Evolutionary conservation across 345 rosid genomes (phyloP).

Genomic region (Erysimum cheiranthoides): DNA sequence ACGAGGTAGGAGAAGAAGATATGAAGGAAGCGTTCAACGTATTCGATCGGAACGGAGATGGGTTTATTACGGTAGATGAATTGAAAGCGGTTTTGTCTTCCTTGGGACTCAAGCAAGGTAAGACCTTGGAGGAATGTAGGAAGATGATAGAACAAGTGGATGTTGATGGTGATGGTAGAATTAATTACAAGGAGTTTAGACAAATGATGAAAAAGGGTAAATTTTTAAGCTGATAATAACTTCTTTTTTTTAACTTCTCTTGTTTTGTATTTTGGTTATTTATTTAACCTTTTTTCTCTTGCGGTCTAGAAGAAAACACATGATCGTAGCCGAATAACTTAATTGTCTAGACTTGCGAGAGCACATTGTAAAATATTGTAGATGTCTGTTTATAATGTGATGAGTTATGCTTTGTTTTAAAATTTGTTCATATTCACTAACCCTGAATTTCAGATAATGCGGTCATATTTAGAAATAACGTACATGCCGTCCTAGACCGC

Average conservation of each 20-base stretch:
- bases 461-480: background rate
- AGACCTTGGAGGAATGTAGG: constrained; percentile 71
- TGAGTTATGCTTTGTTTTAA: background rate
- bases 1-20: constrained; percentile 61
- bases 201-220: constrained; percentile 62
- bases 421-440: no score
- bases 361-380: constrained; percentile 31
- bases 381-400: constrained; percentile 19
- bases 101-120: constrained; percentile 80
- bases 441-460: background rate
- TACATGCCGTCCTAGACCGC: no score
- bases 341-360: constrained; percentile 12
- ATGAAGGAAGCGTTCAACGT: constrained; percentile 86
- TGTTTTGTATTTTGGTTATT: background rate
- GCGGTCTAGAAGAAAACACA: background rate
- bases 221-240: constrained; percentile 38
- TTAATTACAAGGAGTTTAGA: constrained; percentile 58
- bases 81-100: constrained; percentile 66
- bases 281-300: background rate
- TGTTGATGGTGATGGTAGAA: constrained; percentile 89
- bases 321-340: background rate
- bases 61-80: constrained; percentile 79
- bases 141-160: constrained; percentile 78
- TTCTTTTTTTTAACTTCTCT: background rate
- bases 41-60: constrained; percentile 81